Evolutionary conservation across 176 grass and related monocot species (phyloP), one percentile per base, ranked within the genome.

Genomic region (Aegilops longissima): DNA sequence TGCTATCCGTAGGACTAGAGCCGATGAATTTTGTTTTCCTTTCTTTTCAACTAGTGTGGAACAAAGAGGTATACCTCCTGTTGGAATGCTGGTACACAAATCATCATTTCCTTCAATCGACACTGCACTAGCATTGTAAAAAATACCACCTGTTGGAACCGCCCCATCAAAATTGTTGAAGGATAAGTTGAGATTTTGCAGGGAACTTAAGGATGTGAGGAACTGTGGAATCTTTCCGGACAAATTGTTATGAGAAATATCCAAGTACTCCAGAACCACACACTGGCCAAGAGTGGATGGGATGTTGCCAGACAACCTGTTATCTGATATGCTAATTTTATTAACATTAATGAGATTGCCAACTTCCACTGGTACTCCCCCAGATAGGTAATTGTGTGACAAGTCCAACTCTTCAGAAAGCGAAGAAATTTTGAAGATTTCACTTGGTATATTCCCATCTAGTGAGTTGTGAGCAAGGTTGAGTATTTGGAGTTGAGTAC

Each of bases 381-480:
- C 92, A 9, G 33, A 76, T 23, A 94, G 39, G n/a, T 76, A 42
- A 82, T 91, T 94, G 72, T 87, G 70, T 20, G 92, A 94, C 69
- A 91, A 66, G 66, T 94, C 86, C 11, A 91, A 34, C 14, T 23
- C 65, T 44, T 49, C 9, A 23, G 86, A 91, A 16, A 94, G 62
- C 2, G 90, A 65, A 76, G 64, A 54, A 70, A 92, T 63, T 38
- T 75, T 18, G 6, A 90, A 2, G 5, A 95, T 34, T 3, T 88
- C 66, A 36, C 68, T 82, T 12, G 93, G 93, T 76, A 95, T 90
- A 27, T 21, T 36, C 4, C 90, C 90, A n/a, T 30, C 35, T 9
- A 95, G 82, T 9, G 70, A 76, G 74, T 95, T 95, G n/a, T 23
- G 12, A 21, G 93, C 83, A 58, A 95, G 88, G 77, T 95, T 83